Percentiles rank a stretch among this genome's conserved stretches.
Evolutionary conservation across 768 basidiomycete species (phyloP).

Genomic region (Gloeostereum incarnatum): DNA sequence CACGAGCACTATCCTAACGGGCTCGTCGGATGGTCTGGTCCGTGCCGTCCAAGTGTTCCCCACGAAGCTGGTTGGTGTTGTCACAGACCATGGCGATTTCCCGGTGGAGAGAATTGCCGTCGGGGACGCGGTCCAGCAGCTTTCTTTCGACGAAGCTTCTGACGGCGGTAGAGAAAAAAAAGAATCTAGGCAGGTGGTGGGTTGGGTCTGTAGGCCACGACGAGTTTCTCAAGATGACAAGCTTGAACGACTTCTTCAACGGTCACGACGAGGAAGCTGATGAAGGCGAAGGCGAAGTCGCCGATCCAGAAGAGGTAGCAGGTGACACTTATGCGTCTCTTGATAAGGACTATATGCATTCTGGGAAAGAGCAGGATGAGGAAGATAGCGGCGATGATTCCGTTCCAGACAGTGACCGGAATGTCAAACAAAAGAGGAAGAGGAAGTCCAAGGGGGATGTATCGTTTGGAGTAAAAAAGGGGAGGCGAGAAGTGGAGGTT

Average conservation of each 20-base stretch:
- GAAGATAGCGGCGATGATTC: constrained; percentile 15
- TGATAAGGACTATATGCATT: constrained; percentile 11
- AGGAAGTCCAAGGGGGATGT: constrained; percentile 44
- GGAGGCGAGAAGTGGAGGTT: constrained; percentile 48
- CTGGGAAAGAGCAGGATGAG: constrained; percentile 13
- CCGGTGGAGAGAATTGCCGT: constrained; percentile 84
- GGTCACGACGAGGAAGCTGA: constrained; percentile 20
- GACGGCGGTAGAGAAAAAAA: constrained; percentile 9
- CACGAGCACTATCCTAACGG: constrained; percentile 69
- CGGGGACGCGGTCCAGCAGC: constrained; percentile 26
- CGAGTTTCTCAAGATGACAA: constrained; percentile 75
- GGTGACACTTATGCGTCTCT: constrained; percentile 16
- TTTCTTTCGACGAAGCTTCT: constrained; percentile 17
- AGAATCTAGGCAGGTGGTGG: constrained; percentile 45
- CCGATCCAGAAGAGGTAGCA: constrained; percentile 17
- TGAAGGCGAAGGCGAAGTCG: constrained; percentile 26
- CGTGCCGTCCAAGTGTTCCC: constrained; percentile 84
- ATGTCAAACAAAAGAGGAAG: constrained; percentile 41
- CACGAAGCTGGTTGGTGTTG: constrained; percentile 81
- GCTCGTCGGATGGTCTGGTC: constrained; percentile 87
- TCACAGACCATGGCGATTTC: constrained; percentile 87
- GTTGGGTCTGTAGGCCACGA: constrained; percentile 93
- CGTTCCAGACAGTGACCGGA: constrained; percentile 15
- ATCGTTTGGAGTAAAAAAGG: constrained; percentile 43
- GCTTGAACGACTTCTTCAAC: constrained; percentile 66